Evolutionary conservation across 495 filamentous ascomycete genomes (phyloP).

Genomic region (Penicillium egyptiacum): DNA sequence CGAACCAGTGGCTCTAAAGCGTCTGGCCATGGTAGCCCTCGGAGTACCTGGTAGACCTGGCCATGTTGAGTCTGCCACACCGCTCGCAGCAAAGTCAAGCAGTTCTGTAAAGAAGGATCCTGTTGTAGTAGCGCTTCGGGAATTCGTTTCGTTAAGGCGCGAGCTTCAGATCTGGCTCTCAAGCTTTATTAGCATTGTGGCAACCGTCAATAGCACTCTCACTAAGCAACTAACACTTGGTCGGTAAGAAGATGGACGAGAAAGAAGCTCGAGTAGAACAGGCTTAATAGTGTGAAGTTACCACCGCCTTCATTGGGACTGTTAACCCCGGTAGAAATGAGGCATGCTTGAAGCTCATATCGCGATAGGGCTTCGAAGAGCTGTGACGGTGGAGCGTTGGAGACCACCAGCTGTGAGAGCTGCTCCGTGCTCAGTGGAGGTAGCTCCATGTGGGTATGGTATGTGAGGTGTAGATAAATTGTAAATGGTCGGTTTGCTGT

Average conservation of each 20-base stretch:
- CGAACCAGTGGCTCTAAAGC: conserved; percentile 38
- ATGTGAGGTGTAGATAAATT: neutral
- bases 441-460: conserved; percentile 32
- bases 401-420: conserved; percentile 38
- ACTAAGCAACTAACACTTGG: conserved; percentile 42
- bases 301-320: conserved; percentile 8
- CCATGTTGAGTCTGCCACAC: conserved; percentile 51
- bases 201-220: neutral
- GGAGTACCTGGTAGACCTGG: conserved; percentile 43
- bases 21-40: conserved; percentile 46
- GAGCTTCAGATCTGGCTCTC: conserved; percentile 49
- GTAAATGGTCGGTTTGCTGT: neutral
- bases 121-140: conserved; percentile 38
- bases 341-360: conserved; percentile 46
- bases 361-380: conserved; percentile 46
- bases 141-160: conserved; percentile 51
- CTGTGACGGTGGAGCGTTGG: conserved; percentile 37
- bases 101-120: conserved; percentile 46
- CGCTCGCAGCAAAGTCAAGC: conserved; percentile 46
- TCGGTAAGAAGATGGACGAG: conserved; percentile 53
- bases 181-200: conserved; percentile 3
- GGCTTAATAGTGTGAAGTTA: conserved; percentile 37
- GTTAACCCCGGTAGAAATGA: conserved; percentile 27
- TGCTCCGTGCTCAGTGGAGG: conserved; percentile 38
- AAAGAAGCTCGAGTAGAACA: conserved; percentile 53